These are phyloP conservation scores for Somion occarium DNA, from an alignment of 1,284 basidiomycete genomes.

Conservation along the genomic window DNA sequence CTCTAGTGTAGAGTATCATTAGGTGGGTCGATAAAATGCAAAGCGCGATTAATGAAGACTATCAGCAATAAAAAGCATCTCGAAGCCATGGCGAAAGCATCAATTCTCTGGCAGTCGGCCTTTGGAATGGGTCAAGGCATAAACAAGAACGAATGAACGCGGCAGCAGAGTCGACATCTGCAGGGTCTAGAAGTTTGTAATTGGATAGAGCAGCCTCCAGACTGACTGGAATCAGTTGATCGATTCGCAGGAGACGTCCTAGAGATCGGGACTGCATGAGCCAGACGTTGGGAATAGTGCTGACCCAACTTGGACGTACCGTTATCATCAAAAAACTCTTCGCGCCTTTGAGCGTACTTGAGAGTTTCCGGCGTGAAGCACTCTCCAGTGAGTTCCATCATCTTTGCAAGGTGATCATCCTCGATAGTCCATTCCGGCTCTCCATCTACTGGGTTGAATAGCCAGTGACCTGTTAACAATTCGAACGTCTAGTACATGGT, in stretches of 20 bases:
- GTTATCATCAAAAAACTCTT: slow-evolving; percentile 13
- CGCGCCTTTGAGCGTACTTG: slow-evolving; percentile 7
- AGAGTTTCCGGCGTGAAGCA: slow-evolving; percentile 10
- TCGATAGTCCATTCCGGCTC: slow-evolving; percentile 12
- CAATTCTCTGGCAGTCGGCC: slow-evolving; percentile 14
- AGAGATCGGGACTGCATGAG: neutral
- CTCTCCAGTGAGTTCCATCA: slow-evolving; percentile 18
- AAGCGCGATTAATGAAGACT: too few relatives aligned
- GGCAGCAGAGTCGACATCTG: slow-evolving; percentile 11
- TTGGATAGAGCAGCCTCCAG: slow-evolving; percentile 11
- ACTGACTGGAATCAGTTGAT: slow-evolving; percentile 6
- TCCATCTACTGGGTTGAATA: slow-evolving; percentile 17
- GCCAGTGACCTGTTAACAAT: slow-evolving; percentile 16
- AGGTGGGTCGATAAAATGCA: too few relatives aligned
- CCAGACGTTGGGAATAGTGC: neutral
- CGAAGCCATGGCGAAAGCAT: slow-evolving; percentile 3
- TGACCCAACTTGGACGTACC: slow-evolving; percentile 10
- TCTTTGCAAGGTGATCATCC: slow-evolving; percentile 18
- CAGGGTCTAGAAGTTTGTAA: slow-evolving; percentile 12
- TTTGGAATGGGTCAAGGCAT: slow-evolving; percentile 10
- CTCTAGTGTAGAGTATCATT: too few relatives aligned
- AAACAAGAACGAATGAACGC: slow-evolving; percentile 16
- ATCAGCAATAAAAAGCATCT: slow-evolving; percentile 7
- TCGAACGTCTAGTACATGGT: slow-evolving; percentile 15
- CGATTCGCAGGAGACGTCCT: slow-evolving; percentile 12